phyloP scores from a whole-genome alignment of 2,329 filamentous ascomycete species.

The Huntiella decipiens region DNA sequence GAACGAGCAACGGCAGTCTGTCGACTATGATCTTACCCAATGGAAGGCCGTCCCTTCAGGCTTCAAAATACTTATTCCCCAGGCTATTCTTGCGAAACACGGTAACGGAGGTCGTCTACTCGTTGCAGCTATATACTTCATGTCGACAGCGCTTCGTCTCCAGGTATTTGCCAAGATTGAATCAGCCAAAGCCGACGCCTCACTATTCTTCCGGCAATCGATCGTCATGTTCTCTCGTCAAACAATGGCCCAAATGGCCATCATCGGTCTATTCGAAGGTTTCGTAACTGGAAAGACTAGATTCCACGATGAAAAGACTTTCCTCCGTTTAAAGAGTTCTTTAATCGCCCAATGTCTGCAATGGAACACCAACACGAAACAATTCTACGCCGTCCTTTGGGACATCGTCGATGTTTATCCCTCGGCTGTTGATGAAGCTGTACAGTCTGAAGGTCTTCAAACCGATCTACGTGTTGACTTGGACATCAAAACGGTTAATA shows the following conservation, averaged over 20 bases:
- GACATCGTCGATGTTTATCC: slow-evolving; percentile 5
- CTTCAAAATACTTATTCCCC: slow-evolving; percentile 5
- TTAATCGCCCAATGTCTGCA: slow-evolving; percentile 1
- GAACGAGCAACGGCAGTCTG: slow-evolving; percentile 14
- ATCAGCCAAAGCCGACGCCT: background rate
- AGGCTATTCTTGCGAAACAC: background rate
- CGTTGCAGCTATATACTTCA: slow-evolving; percentile 4
- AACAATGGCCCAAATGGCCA: background rate
- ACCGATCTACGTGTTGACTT: background rate
- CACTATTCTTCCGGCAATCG: slow-evolving; percentile 1
- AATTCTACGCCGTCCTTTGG: slow-evolving; percentile 1
- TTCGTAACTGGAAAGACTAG: background rate
- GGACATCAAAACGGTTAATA: slow-evolving; percentile 12
- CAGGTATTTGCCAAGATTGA: slow-evolving; percentile 1
- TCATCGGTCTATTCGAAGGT: slow-evolving; percentile 4
- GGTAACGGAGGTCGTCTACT: slow-evolving; percentile 1
- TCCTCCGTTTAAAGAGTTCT: background rate
- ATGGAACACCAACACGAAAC: background rate
- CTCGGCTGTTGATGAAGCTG: slow-evolving; percentile 7
- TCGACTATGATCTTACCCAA: slow-evolving; percentile 2
- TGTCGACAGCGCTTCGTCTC: slow-evolving; percentile 1
- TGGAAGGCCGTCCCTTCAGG: slow-evolving; percentile 6
- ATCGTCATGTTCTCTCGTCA: background rate
- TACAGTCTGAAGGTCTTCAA: slow-evolving; percentile 1
- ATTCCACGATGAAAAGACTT: background rate